Base-by-base conservation (phyloP, 495 filamentous ascomycete species). In the Xylaria longipes region DNA sequence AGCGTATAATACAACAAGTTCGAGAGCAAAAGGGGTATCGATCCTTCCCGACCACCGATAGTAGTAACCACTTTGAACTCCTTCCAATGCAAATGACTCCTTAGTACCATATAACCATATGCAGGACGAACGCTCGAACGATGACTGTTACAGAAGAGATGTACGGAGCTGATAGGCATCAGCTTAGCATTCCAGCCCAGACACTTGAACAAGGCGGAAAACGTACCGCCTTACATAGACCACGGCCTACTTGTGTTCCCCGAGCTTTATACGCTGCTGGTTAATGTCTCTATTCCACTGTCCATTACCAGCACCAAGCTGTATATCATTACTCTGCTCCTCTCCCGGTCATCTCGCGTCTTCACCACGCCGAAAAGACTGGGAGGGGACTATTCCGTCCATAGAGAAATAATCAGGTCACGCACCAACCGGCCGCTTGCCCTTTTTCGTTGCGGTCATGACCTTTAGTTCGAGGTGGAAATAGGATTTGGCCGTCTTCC, bases 401-500 rank as follows among this genome's bases (percentile, higher is more conserved):
- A 56, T 60, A 22, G 6, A 61, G n/a, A 5, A 57, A 68, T 58
- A 22, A 14, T 66, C 33, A 65, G 9, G 66, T 58, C 56, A 71
- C 27, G 58, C 22, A 37, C 67, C 75, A 33, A 76, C 80, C 12
- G 75, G 74, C 17, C 75, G 80, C 73, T 84, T 86, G 12, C 84
- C 86, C 52, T 84, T 77, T 54, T 80, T 83, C 29, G 81, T 85
- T 37, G 76, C 81, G 0, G 87, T 89, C 75, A 83, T 83, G 35
- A 92, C 71, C 76, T 92, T 92, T 31, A 92, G 81, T 71, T 91
- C 86, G 27, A 93, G 78, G 0, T 87, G 84, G 57, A 89, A 87
- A 37, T 85, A 84, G 0, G 87, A 84, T 50, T 82, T 85, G 25
- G 72, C 79, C 15, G 77, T 74, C 6, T 71, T 72, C 73, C 27